phyloP scores from a whole-genome alignment of 2,329 filamentous ascomycete species.

The Cladosporium sp. region DNA sequence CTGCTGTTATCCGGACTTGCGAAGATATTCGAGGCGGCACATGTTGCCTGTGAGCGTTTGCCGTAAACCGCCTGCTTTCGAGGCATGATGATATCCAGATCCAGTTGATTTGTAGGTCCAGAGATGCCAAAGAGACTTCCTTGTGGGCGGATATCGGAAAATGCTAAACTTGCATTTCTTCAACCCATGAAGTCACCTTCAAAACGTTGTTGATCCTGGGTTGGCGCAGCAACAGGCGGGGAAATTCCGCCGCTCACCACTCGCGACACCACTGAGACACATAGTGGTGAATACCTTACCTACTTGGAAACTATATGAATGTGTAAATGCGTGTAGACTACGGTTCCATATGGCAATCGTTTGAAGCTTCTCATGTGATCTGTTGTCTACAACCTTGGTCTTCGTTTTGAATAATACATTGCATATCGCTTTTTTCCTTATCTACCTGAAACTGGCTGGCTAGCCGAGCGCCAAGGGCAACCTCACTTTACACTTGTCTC shows the following conservation, averaged over 20 bases:
- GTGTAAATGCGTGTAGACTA: no score
- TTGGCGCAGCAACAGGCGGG: not conserved
- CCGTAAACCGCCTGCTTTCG: slow-evolving; percentile 35
- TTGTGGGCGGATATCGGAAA: not conserved
- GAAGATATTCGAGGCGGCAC: slow-evolving; percentile 22
- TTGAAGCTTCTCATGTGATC: no score
- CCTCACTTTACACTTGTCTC: slow-evolving; percentile 10
- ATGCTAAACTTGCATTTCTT: not conserved
- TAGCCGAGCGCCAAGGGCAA: slow-evolving; percentile 9
- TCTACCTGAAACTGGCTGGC: slow-evolving; percentile 9
- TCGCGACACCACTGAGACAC: no score
- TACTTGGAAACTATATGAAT: no score
- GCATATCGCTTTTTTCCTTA: slow-evolving; percentile 7
- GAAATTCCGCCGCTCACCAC: not conserved
- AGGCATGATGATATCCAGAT: slow-evolving; percentile 24
- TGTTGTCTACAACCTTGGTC: no score
- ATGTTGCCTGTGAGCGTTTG: slow-evolving; percentile 32
- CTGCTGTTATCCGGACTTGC: slow-evolving; percentile 23
- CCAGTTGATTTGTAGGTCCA: no score
- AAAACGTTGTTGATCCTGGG: not conserved
- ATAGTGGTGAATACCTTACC: no score
- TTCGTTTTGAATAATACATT: no score
- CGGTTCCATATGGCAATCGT: no score
- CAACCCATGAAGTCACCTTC: not conserved
- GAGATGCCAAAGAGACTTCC: no score